Evolutionary conservation across 495 filamentous ascomycete genomes (phyloP).

Genomic region (Neurospora discreta): DNA sequence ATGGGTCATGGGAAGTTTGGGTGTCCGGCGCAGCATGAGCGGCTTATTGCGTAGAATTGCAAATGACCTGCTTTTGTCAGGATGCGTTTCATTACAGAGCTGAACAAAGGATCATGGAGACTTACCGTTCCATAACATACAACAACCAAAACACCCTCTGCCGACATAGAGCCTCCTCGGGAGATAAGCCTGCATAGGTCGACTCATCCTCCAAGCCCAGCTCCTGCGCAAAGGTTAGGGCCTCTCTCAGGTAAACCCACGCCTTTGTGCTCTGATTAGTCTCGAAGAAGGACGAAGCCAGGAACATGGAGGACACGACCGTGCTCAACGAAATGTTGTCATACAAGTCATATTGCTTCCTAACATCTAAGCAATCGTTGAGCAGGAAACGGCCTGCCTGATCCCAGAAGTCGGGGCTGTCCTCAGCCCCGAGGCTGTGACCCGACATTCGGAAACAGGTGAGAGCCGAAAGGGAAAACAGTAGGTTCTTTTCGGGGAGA

Average conservation of each 20-base stretch:
- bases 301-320: conserved; percentile 25
- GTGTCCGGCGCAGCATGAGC: conserved; percentile 39
- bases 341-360: conserved; percentile 24
- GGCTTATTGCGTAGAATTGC: conserved; percentile 43
- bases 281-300: conserved; percentile 26
- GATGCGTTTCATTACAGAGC: neutral
- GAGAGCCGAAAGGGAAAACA: conserved; percentile 26
- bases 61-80: conserved; percentile 10
- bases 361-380: conserved; percentile 20
- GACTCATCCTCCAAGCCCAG: conserved; percentile 49
- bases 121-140: conserved; percentile 47
- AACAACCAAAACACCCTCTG: conserved; percentile 53
- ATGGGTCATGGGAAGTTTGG: conserved; percentile 31
- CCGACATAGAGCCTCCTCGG: conserved; percentile 40
- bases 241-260: conserved; percentile 56
- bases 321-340: conserved; percentile 20
- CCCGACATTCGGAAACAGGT: conserved; percentile 28
- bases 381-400: conserved; percentile 23
- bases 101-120: neutral
- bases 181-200: conserved; percentile 32
- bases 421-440: conserved; percentile 15
- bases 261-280: conserved; percentile 25
- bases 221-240: conserved; percentile 46
- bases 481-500: conserved; percentile 19
- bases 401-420: conserved; percentile 18